Percentiles rank a stretch among this genome's conserved stretches.
Conservation (phyloP, 495 filamentous ascomycete species). For the Tuber aestivum region DNA sequence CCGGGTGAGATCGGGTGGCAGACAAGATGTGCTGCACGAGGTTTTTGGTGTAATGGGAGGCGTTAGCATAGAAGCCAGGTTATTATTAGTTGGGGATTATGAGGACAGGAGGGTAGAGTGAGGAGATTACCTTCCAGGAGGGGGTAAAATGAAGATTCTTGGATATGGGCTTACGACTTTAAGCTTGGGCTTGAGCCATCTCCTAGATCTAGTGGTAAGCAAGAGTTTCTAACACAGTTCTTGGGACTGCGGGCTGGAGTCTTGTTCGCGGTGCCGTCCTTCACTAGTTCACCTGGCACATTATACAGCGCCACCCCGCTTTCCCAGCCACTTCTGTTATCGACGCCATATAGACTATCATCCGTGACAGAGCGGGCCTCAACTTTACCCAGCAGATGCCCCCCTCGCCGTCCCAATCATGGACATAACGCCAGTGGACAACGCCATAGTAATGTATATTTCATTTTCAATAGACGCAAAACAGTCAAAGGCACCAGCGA, state of each 20-base stretch:
- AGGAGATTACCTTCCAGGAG: slow-evolving; percentile 72
- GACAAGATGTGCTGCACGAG: slow-evolving; percentile 68
- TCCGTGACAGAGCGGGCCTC: slow-evolving; percentile 86
- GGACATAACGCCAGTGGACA: slow-evolving; percentile 72
- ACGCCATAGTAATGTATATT: slow-evolving; percentile 76
- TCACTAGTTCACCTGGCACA: not conserved
- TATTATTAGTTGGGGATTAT: not conserved
- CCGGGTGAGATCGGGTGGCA: slow-evolving; percentile 73
- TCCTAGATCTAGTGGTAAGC: slow-evolving; percentile 78
- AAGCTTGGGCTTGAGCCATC: slow-evolving; percentile 90
- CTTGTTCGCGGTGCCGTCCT: not conserved
- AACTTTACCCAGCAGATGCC: slow-evolving; percentile 81
- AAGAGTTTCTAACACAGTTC: slow-evolving; percentile 54
- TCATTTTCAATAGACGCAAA: slow-evolving; percentile 86
- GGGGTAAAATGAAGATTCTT: slow-evolving; percentile 94
- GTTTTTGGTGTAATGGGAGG: slow-evolving; percentile 80
- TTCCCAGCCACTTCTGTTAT: slow-evolving; percentile 47
- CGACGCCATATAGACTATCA: slow-evolving; percentile 59
- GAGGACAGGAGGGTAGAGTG: too few relatives aligned
- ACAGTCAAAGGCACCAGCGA: slow-evolving; percentile 88
- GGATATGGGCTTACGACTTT: slow-evolving; percentile 75
- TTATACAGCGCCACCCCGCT: slow-evolving; percentile 15
- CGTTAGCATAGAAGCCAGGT: slow-evolving; percentile 76
- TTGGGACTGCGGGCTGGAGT: not conserved
- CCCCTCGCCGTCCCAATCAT: slow-evolving; percentile 71